Evolutionary conservation across 805 yeast genomes (phyloP).

Genomic region (Nakazawaea siamensis): DNA sequence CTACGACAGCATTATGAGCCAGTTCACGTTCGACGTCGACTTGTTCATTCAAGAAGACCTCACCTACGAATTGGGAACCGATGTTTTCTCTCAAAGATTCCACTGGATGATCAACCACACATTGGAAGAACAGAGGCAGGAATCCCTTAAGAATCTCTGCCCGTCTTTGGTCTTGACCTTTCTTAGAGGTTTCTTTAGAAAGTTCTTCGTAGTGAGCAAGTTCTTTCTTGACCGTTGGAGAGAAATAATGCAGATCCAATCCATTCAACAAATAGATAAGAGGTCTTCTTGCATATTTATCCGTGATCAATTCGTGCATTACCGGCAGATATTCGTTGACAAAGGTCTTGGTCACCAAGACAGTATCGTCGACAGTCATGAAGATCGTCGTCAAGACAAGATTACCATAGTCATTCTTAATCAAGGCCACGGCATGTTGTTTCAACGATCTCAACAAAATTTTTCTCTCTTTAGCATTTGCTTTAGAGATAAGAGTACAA

Average conservation of each 20-base stretch:
- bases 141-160: conserved; percentile 57
- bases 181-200: conserved; percentile 70
- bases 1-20: conserved; percentile 49
- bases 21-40: conserved; percentile 31
- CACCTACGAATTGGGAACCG: conserved; percentile 79
- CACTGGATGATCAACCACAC: conserved; percentile 40
- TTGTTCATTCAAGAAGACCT: conserved; percentile 52
- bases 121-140: conserved; percentile 54
- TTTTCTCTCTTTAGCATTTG: conserved; percentile 91
- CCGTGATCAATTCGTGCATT: conserved; percentile 48
- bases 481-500: conserved; percentile 65
- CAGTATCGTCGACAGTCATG: conserved; percentile 91
- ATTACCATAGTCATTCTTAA: conserved; percentile 83
- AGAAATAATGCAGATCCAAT: conserved; percentile 72
- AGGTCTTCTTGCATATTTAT: conserved; percentile 84
- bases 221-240: conserved; percentile 57
- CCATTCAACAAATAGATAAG: conserved; percentile 75
- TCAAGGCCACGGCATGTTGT: conserved; percentile 66
- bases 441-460: conserved; percentile 62
- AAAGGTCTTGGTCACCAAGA: conserved; percentile 68
- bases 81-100: conserved; percentile 58
- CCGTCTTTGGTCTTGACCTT: conserved; percentile 73
- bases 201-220: conserved; percentile 51
- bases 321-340: conserved; percentile 44
- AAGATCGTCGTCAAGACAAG: conserved; percentile 69